These are phyloP conservation scores for Oryza meyeriana DNA, from an alignment of 176 grass and related monocot genomes.

Conservation along the genomic window DNA sequence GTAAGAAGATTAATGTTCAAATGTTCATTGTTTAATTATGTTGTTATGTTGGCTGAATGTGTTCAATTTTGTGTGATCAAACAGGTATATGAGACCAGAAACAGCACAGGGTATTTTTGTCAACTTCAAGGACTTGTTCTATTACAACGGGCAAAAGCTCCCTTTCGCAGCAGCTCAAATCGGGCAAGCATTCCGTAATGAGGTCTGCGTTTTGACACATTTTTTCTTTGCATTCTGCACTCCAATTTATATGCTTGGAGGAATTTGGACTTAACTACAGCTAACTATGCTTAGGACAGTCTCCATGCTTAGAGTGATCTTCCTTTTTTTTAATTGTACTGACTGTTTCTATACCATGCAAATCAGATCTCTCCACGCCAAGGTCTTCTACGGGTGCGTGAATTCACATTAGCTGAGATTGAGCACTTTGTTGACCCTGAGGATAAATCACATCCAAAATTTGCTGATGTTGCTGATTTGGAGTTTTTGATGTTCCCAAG, in stretches of 20 bases:
- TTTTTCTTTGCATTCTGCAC: neutral
- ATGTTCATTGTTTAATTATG: neutral
- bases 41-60: neutral
- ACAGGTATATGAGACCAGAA: conserved; percentile 87
- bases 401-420: conserved; percentile 85
- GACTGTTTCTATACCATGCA: conserved; percentile 1
- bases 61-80: conserved; percentile 10
- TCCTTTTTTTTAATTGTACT: neutral
- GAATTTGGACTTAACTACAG: neutral
- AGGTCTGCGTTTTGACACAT: conserved; percentile 35
- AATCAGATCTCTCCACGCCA: conserved; percentile 75
- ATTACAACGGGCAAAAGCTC: conserved; percentile 84
- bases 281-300: neutral
- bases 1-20: conserved; percentile 40
- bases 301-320: neutral
- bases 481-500: conserved; percentile 80
- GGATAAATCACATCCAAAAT: conserved; percentile 82
- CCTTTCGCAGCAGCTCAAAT: conserved; percentile 80
- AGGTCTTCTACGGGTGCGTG: conserved; percentile 85
- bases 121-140: conserved; percentile 85
- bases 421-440: conserved; percentile 88
- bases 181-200: conserved; percentile 77
- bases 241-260: neutral
- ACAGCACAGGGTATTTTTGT: conserved; percentile 92
- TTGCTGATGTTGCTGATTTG: conserved; percentile 63